These are phyloP conservation scores for Penicillium samsonianum DNA, from an alignment of 495 filamentous ascomycete genomes.

Conservation along the genomic window DNA sequence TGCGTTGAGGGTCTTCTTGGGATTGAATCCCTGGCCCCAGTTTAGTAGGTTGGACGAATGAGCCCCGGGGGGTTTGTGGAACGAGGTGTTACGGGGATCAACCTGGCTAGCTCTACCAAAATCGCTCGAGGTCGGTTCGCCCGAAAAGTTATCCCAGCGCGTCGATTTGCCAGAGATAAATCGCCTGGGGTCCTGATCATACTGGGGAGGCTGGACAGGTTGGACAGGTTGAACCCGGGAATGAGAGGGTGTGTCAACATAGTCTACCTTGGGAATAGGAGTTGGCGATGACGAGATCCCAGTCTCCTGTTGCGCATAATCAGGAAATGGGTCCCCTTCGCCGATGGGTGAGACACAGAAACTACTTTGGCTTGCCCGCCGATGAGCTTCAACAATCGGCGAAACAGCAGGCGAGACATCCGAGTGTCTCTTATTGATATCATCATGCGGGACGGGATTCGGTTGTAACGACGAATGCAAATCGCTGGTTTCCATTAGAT, in stretches of 20 bases:
- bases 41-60: slow-evolving; percentile 29
- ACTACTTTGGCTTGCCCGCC: slow-evolving; percentile 33
- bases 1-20: slow-evolving; percentile 33
- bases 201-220: background rate
- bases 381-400: slow-evolving; percentile 21
- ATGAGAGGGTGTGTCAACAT: slow-evolving; percentile 4
- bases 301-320: slow-evolving; percentile 11
- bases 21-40: slow-evolving; percentile 38
- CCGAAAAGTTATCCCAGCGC: slow-evolving; percentile 53
- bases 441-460: background rate
- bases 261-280: background rate
- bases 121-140: slow-evolving; percentile 45
- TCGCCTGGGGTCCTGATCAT: slow-evolving; percentile 8
- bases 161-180: slow-evolving; percentile 27
- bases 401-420: slow-evolving; percentile 52
- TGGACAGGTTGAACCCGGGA: slow-evolving; percentile 7
- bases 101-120: slow-evolving; percentile 30
- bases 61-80: slow-evolving; percentile 26
- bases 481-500: slow-evolving; percentile 10
- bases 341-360: slow-evolving; percentile 52
- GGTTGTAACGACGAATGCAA: background rate
- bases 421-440: slow-evolving; percentile 17
- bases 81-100: slow-evolving; percentile 25
- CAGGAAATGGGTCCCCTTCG: slow-evolving; percentile 21
- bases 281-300: slow-evolving; percentile 13